Percentiles rank a stretch among this genome's conserved stretches.
Evolutionary conservation across 169 alveolate species (phyloP).

Genomic region (Cryptosporidium ryanae): DNA sequence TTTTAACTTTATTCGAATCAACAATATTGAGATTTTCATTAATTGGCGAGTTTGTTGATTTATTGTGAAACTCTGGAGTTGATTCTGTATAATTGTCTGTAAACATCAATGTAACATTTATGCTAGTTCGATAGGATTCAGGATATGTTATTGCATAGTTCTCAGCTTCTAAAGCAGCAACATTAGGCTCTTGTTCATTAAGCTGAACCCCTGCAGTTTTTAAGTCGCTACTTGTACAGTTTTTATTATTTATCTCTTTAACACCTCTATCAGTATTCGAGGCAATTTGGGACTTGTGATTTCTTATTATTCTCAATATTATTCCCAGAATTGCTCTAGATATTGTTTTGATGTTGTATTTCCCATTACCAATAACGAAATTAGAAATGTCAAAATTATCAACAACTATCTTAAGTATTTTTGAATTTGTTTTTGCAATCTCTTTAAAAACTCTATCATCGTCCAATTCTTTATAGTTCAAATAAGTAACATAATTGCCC

Average conservation of each 20-base stretch:
- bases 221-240: neutral
- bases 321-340: constrained; percentile 13
- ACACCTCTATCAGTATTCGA: neutral
- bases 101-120: no score
- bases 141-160: no score
- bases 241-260: neutral
- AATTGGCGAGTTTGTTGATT: no score
- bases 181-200: no score
- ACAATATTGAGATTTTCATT: no score
- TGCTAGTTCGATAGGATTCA: no score
- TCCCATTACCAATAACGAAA: constrained; percentile 29
- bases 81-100: no score
- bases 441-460: neutral
- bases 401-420: constrained; percentile 20
- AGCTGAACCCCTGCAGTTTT: neutral
- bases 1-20: no score
- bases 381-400: constrained; percentile 48
- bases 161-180: no score
- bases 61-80: no score
- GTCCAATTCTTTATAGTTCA: neutral
- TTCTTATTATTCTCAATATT: constrained; percentile 3
- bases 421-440: constrained; percentile 2
- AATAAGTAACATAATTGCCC: neutral
- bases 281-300: neutral
- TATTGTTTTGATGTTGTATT: constrained; percentile 14